These are phyloP conservation scores for Tricholoma saponaceum DNA, from an alignment of 768 basidiomycete species.

Conservation along the genomic window DNA sequence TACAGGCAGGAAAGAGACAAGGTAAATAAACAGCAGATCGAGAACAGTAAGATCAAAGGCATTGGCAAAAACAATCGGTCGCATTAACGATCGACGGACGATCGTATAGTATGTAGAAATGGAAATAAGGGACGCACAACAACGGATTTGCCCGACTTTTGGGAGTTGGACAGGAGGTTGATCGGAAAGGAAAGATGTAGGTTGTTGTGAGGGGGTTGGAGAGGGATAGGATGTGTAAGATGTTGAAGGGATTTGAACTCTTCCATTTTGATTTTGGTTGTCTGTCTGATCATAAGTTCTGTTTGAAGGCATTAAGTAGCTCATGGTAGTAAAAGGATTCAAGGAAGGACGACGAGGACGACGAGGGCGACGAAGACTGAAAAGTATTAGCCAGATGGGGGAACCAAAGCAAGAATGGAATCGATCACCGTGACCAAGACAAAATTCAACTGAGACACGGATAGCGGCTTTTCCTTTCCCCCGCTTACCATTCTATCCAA, in stretches of 20 bases:
- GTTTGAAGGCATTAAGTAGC: conserved; percentile 16
- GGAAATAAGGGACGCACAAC: conserved; percentile 51
- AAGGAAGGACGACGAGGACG: not conserved
- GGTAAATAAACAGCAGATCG: conserved; percentile 15
- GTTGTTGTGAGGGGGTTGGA: not conserved
- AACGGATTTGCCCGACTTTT: conserved; percentile 68
- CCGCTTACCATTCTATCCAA: no score
- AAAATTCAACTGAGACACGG: conserved; percentile 10
- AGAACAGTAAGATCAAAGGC: conserved; percentile 15
- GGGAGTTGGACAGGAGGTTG: conserved; percentile 39
- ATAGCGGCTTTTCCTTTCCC: not conserved
- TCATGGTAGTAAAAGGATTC: conserved; percentile 14
- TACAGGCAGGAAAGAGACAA: conserved; percentile 23
- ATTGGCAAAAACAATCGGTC: conserved; percentile 8
- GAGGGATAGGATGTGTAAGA: conserved; percentile 9
- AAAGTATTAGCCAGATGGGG: conserved; percentile 2
- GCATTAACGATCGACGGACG: conserved; percentile 31
- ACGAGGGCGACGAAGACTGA: no score
- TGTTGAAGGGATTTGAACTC: conserved; percentile 6
- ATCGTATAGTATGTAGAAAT: conserved; percentile 21
- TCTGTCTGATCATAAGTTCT: conserved; percentile 3
- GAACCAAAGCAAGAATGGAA: conserved; percentile 1
- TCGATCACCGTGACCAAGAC: not conserved
- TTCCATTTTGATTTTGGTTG: conserved; percentile 9
- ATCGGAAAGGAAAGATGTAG: conserved; percentile 14